Conservation (phyloP, 768 basidiomycete genomes). For the Lentinula sp. region DNA sequence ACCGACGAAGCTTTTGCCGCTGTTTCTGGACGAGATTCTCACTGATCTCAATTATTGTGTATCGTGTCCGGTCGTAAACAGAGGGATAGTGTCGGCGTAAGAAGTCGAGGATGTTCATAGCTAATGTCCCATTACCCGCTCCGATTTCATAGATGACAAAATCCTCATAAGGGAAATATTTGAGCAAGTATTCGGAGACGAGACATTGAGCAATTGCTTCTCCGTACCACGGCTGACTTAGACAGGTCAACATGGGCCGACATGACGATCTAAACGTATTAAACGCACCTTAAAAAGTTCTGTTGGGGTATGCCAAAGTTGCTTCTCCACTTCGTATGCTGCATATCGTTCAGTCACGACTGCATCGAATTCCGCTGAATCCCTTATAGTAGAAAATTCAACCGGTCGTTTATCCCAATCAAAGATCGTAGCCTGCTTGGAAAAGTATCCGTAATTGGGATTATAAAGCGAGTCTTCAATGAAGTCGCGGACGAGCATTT, state of each 20-base stretch:
- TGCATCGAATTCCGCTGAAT: slow-evolving; percentile 73
- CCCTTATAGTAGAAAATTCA: slow-evolving; percentile 61
- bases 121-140: slow-evolving; percentile 95
- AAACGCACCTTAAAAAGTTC: slow-evolving; percentile 88
- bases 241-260: not conserved
- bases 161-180: slow-evolving; percentile 95
- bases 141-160: slow-evolving; percentile 96
- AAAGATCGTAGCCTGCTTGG: slow-evolving; percentile 89
- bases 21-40: slow-evolving; percentile 71
- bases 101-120: slow-evolving; percentile 80
- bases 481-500: slow-evolving; percentile 94
- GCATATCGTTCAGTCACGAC: slow-evolving; percentile 74
- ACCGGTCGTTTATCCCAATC: slow-evolving; percentile 54
- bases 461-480: slow-evolving; percentile 98
- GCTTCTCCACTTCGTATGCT: slow-evolving; percentile 61
- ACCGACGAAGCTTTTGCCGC: slow-evolving; percentile 50
- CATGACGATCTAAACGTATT: not conserved
- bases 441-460: slow-evolving; percentile 96
- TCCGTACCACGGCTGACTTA: slow-evolving; percentile 84
- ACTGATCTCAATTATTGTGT: slow-evolving; percentile 95
- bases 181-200: slow-evolving; percentile 86
- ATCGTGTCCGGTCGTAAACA: slow-evolving; percentile 88
- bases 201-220: slow-evolving; percentile 86
- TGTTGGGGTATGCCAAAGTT: slow-evolving; percentile 98
- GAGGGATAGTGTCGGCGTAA: slow-evolving; percentile 76